Conservation (phyloP, 1,139 yeast species). For the Schizosaccharomyces versatilis region DNA sequence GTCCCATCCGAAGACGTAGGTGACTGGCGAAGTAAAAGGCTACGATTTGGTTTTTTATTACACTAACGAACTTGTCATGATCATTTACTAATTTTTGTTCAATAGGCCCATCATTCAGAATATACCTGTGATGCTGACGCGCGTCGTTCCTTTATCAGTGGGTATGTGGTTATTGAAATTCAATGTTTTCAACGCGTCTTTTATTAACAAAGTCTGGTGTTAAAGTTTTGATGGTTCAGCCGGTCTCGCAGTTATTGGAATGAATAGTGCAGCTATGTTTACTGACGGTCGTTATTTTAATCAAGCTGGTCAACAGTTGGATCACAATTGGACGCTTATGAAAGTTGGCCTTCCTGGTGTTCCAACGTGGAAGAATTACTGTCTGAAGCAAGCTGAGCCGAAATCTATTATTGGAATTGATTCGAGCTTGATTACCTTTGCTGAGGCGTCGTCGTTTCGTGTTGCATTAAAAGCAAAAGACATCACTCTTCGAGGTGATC, state of each 20-base stretch:
- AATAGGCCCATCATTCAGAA: slow-evolving; percentile 7
- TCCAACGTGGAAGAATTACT: slow-evolving; percentile 73
- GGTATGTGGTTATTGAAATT: background rate
- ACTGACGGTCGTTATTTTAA: slow-evolving; percentile 90
- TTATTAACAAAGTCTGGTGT: no score
- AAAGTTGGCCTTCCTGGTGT: slow-evolving; percentile 56
- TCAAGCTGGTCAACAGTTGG: slow-evolving; percentile 76
- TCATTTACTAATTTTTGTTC: background rate
- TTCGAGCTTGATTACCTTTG: slow-evolving; percentile 40
- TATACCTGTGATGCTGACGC: slow-evolving; percentile 11
- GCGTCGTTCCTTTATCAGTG: slow-evolving; percentile 10
- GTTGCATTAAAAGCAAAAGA: slow-evolving; percentile 17
- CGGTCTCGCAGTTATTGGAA: slow-evolving; percentile 73
- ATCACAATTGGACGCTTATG: slow-evolving; percentile 57
- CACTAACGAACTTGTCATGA: background rate
- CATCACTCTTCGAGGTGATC: slow-evolving; percentile 40
- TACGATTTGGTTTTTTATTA: background rate
- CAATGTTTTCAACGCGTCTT: background rate
- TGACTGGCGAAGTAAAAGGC: background rate
- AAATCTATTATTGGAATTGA: slow-evolving; percentile 30
- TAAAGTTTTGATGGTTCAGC: slow-evolving; percentile 81
- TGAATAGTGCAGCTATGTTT: slow-evolving; percentile 52
- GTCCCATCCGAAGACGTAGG: slow-evolving; percentile 60
- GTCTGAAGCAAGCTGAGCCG: slow-evolving; percentile 23
- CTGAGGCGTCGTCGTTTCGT: slow-evolving; percentile 17